Evolutionary conservation across 306 rosid genomes (phyloP).

Genomic region (Corylus heterophylla): DNA sequence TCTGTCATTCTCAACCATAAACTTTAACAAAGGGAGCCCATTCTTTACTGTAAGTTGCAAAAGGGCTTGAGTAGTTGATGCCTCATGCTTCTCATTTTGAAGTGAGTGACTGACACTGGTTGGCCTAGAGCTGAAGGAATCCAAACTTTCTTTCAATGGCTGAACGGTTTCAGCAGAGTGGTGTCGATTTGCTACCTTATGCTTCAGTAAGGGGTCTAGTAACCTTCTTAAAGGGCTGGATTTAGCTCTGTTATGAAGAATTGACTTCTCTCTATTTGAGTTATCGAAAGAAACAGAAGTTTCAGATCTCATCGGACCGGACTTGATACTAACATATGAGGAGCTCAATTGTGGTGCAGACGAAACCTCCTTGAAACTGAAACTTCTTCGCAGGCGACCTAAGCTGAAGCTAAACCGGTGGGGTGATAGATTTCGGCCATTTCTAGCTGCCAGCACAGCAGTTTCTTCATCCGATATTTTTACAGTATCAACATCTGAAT

Average conservation of each 20-base stretch:
- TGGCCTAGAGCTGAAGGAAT: conserved; percentile 38
- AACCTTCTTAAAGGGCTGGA: conserved; percentile 72
- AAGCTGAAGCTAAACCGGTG: conserved; percentile 70
- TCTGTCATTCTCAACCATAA: conserved; percentile 55
- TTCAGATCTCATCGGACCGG: conserved; percentile 67
- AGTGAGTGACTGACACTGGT: conserved; percentile 34
- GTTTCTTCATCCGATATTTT: conserved; percentile 44
- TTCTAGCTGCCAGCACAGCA: conserved; percentile 41
- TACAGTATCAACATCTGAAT: conserved; percentile 33
- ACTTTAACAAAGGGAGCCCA: conserved; percentile 73
- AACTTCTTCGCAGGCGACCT: conserved; percentile 71
- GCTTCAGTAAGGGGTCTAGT: conserved; percentile 73
- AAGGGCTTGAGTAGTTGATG: conserved; percentile 60
- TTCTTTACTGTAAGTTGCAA: conserved; percentile 68
- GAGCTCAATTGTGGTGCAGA: conserved; percentile 56
- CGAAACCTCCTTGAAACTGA: conserved; percentile 78
- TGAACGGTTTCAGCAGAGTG: conserved; percentile 39
- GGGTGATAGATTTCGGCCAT: conserved; percentile 55
- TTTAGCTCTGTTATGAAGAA: conserved; percentile 63
- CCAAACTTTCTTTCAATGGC: conserved; percentile 38
- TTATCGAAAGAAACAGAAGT: conserved; percentile 39
- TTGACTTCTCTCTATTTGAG: conserved; percentile 42
- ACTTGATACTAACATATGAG: conserved; percentile 48
- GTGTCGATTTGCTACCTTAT: conserved; percentile 45
- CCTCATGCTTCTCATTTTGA: conserved; percentile 43